Conservation (phyloP, 148 eudicot species). For the Simmondsia chinensis region DNA sequence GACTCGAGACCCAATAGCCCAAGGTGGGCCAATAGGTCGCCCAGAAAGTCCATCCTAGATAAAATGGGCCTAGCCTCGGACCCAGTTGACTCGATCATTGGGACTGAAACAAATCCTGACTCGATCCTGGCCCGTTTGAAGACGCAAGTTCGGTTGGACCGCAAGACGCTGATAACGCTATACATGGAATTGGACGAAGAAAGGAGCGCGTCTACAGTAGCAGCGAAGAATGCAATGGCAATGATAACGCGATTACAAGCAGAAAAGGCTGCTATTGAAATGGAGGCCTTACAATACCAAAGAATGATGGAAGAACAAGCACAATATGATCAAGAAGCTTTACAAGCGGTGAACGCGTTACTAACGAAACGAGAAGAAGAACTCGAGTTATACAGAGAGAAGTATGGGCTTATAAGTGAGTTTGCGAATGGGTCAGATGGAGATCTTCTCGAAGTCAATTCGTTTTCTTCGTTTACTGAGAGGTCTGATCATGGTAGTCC, state of each 20-base stretch:
- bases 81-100: constrained; percentile 24
- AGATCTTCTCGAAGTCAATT: constrained; percentile 47
- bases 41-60: constrained; percentile 40
- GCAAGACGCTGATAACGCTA: constrained; percentile 51
- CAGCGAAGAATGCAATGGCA: constrained; percentile 99
- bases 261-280: constrained; percentile 87
- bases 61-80: constrained; percentile 40
- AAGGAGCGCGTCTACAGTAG: constrained; percentile 89
- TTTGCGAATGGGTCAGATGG: constrained; percentile 33
- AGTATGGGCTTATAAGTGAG: constrained; percentile 40
- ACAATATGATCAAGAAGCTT: constrained; percentile 70
- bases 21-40: constrained; percentile 28
- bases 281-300: constrained; percentile 96
- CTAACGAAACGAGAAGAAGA: constrained; percentile 60
- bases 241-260: constrained; percentile 94
- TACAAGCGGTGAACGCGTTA: constrained; percentile 46
- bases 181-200: constrained; percentile 93
- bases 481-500: constrained; percentile 46
- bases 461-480: constrained; percentile 43
- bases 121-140: constrained; percentile 38
- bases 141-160: constrained; percentile 53
- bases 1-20: no score
- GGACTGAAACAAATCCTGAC: constrained; percentile 39
- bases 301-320: constrained; percentile 99
- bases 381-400: constrained; percentile 52